phyloP scores from a whole-genome alignment of 768 basidiomycete genomes.

The Mycena rosella region DNA sequence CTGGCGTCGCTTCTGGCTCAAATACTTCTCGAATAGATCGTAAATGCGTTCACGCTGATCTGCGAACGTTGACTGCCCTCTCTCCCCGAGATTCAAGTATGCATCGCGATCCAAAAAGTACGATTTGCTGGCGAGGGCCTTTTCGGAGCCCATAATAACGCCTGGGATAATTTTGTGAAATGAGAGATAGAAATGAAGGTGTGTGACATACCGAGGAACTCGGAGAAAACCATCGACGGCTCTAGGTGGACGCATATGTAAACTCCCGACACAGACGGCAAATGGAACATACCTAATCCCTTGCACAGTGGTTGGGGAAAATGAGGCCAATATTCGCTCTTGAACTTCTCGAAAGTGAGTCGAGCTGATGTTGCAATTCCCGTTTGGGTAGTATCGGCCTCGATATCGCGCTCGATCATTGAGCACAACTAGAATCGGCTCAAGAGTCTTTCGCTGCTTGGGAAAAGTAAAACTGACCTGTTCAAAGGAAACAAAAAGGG shows the following conservation, averaged over 20 bases:
- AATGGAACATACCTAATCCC: constrained; percentile 57
- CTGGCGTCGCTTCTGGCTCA: constrained; percentile 56
- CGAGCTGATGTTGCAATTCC: not conserved
- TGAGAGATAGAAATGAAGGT: not conserved
- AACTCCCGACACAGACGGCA: not conserved
- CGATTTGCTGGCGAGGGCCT: constrained; percentile 49
- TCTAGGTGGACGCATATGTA: constrained; percentile 55
- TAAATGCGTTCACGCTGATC: constrained; percentile 64
- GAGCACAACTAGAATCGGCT: constrained; percentile 1
- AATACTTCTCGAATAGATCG: constrained; percentile 66
- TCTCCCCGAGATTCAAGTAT: constrained; percentile 63
- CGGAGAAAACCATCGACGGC: constrained; percentile 71
- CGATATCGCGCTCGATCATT: constrained; percentile 33
- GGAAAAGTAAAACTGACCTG: constrained; percentile 54
- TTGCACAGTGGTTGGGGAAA: constrained; percentile 64
- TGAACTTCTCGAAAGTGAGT: constrained; percentile 33
- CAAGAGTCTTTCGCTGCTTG: not conserved
- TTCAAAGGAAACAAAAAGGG: constrained; percentile 77
- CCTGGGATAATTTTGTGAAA: constrained; percentile 48
- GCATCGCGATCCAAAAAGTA: constrained; percentile 56
- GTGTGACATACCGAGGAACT: constrained; percentile 66
- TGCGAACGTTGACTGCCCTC: constrained; percentile 69
- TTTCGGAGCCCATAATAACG: constrained; percentile 77
- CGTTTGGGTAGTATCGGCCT: not conserved
- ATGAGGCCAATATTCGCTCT: constrained; percentile 34